Evolutionary conservation across 2,329 filamentous ascomycete genomes (phyloP).

Genomic region (Scortechinia acanthostroma): DNA sequence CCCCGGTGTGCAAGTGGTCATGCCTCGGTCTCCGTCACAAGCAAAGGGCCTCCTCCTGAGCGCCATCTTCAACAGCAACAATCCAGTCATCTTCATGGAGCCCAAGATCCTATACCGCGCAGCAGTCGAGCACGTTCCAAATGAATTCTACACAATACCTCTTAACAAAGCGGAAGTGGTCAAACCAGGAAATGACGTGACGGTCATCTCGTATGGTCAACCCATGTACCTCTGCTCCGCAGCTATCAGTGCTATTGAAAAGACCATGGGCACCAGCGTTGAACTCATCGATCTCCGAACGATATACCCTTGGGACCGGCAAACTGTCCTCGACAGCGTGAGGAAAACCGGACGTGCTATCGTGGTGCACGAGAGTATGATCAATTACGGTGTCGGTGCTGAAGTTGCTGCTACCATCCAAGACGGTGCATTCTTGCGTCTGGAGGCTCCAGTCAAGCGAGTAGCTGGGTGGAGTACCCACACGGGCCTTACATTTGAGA

Average conservation of each 20-base stretch:
- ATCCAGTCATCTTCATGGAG: constrained; percentile 71
- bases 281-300: constrained; percentile 68
- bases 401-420: constrained; percentile 69
- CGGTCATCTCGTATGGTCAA: constrained; percentile 65
- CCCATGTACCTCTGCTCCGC: constrained; percentile 62
- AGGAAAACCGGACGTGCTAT: constrained; percentile 64
- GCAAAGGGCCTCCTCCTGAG: constrained; percentile 65
- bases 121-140: constrained; percentile 66
- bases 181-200: constrained; percentile 59
- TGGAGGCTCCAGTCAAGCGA: constrained; percentile 65
- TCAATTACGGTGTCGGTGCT: constrained; percentile 67
- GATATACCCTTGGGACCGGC: constrained; percentile 68
- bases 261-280: constrained; percentile 56
- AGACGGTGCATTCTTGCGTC: constrained; percentile 57
- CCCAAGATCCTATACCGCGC: constrained; percentile 70
- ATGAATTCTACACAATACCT: constrained; percentile 59
- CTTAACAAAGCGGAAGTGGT: constrained; percentile 64
- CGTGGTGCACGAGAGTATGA: constrained; percentile 71
- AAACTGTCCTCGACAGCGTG: constrained; percentile 58
- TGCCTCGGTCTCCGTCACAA: constrained; percentile 64
- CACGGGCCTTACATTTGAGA: constrained; percentile 58
- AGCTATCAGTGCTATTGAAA: constrained; percentile 61
- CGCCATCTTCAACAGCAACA: constrained; percentile 50
- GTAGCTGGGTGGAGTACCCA: constrained; percentile 67
- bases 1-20: constrained; percentile 62